Percentiles rank a stretch among this genome's conserved stretches.
Evolutionary conservation across 1,139 yeast genomes (phyloP).

Genomic region (Pichia sp.): DNA sequence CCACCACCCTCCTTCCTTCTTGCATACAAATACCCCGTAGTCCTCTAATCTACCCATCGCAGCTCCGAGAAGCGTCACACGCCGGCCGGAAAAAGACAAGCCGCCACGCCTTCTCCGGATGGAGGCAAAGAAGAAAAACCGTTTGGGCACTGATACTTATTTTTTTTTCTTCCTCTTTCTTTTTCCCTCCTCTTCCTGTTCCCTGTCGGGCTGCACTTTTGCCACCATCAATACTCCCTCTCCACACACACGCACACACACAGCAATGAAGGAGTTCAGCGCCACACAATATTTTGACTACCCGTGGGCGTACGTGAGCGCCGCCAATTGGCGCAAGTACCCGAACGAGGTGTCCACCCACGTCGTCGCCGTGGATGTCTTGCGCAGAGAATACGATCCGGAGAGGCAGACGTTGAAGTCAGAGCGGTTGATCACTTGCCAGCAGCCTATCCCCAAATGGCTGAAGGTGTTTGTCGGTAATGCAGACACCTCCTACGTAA

Average conservation of each 20-base stretch:
- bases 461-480: slow-evolving; percentile 70
- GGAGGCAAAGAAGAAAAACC: not conserved
- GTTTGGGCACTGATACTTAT: not conserved
- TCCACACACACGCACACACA: not conserved
- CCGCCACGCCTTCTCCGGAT: not conserved
- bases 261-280: slow-evolving; percentile 72
- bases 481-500: slow-evolving; percentile 67
- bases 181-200: not conserved
- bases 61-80: no score
- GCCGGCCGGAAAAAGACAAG: no score
- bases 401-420: slow-evolving; percentile 59
- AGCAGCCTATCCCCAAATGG: slow-evolving; percentile 88
- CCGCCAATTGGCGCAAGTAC: slow-evolving; percentile 95
- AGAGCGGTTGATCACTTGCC: slow-evolving; percentile 84
- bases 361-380: slow-evolving; percentile 91
- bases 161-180: not conserved
- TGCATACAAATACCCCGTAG: no score
- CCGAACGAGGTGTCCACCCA: slow-evolving; percentile 91
- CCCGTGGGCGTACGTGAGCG: slow-evolving; percentile 92
- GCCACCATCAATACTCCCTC: no score
- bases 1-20: no score
- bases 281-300: slow-evolving; percentile 67
- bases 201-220: not conserved
- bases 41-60: no score
- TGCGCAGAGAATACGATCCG: slow-evolving; percentile 64